phyloP scores from a whole-genome alignment of 2,329 filamentous ascomycete species.

The Cadophora luteo-olivacea region DNA sequence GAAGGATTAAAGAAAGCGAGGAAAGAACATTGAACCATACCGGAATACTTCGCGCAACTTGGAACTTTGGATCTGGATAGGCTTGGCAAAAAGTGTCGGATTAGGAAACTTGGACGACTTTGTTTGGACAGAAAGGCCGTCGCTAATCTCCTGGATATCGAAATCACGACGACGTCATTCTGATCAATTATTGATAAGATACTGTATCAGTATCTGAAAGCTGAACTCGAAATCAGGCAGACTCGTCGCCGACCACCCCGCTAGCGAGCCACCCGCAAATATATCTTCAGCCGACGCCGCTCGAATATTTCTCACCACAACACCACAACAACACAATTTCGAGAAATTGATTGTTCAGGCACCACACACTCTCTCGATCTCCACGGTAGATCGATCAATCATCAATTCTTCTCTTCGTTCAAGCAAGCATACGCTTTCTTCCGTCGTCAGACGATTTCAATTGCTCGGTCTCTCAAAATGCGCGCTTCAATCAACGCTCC shows the following conservation, averaged over 20 bases:
- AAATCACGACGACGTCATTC: slow-evolving; percentile 1
- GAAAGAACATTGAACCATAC: neutral
- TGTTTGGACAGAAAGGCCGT: neutral
- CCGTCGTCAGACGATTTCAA: neutral
- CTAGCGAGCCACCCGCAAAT: neutral
- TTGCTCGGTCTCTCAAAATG: slow-evolving; percentile 17
- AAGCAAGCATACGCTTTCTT: slow-evolving; percentile 13
- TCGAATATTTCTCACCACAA: neutral
- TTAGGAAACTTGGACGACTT: neutral
- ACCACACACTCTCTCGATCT: slow-evolving; percentile 10
- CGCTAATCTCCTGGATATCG: neutral
- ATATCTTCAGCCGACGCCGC: neutral
- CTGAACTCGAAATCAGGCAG: slow-evolving; percentile 1
- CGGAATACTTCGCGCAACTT: neutral
- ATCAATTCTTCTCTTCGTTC: slow-evolving; percentile 1
- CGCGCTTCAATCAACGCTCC: neutral
- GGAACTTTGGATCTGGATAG: neutral
- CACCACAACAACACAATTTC: neutral
- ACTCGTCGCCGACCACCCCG: slow-evolving; percentile 18
- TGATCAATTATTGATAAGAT: neutral
- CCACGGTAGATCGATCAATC: slow-evolving; percentile 12
- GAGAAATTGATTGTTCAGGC: neutral
- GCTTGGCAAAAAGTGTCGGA: slow-evolving; percentile 11
- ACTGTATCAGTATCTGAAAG: neutral
- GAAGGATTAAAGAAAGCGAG: slow-evolving; percentile 1